Base-by-base conservation (phyloP, 1,284 basidiomycete species). In the Ceraceosorus bombacis region DNA sequence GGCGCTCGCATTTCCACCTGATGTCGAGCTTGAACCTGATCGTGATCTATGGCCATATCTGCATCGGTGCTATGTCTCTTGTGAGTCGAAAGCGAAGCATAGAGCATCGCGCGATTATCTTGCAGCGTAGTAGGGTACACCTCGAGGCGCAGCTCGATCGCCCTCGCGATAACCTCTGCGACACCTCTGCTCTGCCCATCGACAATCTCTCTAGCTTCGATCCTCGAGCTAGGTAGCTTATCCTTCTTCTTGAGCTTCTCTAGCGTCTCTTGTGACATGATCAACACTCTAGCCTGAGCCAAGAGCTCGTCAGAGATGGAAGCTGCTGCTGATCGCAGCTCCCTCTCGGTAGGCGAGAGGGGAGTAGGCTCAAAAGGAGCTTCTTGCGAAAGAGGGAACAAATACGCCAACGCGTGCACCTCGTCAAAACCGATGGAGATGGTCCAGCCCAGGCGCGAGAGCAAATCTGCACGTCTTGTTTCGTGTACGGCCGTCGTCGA, bases 141-240 rank as follows among this genome's bases (percentile, higher is more conserved):
- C 9, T 56, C 53, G 37, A 67, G 54, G 4, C 67, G 51, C 10
- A 65, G 51, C 43, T 66, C 63, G 17, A 73, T 61, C 1, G 69
- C 68, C 13, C 59, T 59, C 50, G 65, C 51, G 55, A 68, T 57
- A 27, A 71, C 53, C 49, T 65, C 55, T 17, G 64, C 60, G 2
- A 64, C 54, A 6, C 58, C 49, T 5, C 67, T 48, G 5, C 54
- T 59, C 36, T 38, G 37, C 13, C 52, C 46, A n/a, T 13, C 27
- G 41, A 69, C 71, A 43, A 64, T 62, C 17, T 71, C 71, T 2
- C 62, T 54, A 0, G 73, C 70, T 57, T 87, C 85, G 1, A 86
- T 67, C 58, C 83, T 86, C 0, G 87, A 82, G 70, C 88, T 89
- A 0, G 94, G 93, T 2, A 88, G 82, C 71, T 87, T 90, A 41